Base-by-base conservation (phyloP, 1,284 basidiomycete genomes). In the Ustilago tritici region DNA sequence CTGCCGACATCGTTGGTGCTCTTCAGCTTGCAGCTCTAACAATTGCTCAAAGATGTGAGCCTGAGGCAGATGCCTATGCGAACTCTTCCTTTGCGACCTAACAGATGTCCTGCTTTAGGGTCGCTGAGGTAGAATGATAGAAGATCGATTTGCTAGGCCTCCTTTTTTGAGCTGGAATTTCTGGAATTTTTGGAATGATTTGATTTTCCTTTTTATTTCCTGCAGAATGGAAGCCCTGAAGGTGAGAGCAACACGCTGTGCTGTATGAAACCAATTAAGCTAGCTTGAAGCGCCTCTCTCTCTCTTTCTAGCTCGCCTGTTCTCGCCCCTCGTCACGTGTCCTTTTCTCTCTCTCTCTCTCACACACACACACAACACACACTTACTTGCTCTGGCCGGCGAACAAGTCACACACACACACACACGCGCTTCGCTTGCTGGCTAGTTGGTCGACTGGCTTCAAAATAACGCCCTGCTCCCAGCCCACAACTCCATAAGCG, bases 351-450 rank as follows among this genome's bases (percentile, higher is more conserved):
- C 40, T 41, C 40, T 41, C 15, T 41, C 15, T 12, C 14, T 3
- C 28, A 32, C 28, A 32, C 49, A 50, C 49, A 50, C 49, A 50
- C 49, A 32, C 52, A 9, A n/a, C 32, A n/a, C 2, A 34, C 52
- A 54, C 52, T 35, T 17, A 28, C 23, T 28, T 19, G 43, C 7
- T 19, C n/a, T 46, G 43, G n/a, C 43, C 11, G 40, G 40, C 17
- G 15, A 41, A n/a, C 50, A 53, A 28, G 15, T 36, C 55, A 57
- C 47, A 32, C 61, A 41, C 56, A 23, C 57, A 60, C 64, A 32
- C 64, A 66, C 64, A 31, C 52, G 32, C 49, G 34, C 55, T 14
- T 19, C 23, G 56, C 38, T 15, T 12, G 55, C 38, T 19, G 28
- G 14, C 28, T 46, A 38, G 43, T 19, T 19, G 6, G 43, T 15